Conservation (phyloP, 2,329 filamentous ascomycete genomes). For the Amylocarpus encephaloides region DNA sequence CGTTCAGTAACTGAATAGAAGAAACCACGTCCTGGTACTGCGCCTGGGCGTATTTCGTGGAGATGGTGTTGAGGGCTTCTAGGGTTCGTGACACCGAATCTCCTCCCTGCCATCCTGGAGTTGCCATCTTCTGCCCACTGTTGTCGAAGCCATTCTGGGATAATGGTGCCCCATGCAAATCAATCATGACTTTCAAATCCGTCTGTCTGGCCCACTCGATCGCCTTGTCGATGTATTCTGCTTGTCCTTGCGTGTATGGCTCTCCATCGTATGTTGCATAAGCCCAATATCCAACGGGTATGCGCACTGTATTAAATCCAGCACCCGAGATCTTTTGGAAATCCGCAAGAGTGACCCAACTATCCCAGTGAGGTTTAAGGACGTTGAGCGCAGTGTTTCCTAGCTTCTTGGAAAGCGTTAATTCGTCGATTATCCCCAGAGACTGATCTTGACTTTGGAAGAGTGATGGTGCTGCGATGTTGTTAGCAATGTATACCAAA, state of each 20-base stretch:
- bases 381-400: slow-evolving; percentile 43
- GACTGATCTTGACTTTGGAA: slow-evolving; percentile 37
- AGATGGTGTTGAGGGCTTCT: slow-evolving; percentile 49
- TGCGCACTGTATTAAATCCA: slow-evolving; percentile 53
- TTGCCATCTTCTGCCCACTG: slow-evolving; percentile 43
- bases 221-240: slow-evolving; percentile 47
- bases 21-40: slow-evolving; percentile 52
- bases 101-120: slow-evolving; percentile 40
- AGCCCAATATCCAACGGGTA: slow-evolving; percentile 55
- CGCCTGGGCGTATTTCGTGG: slow-evolving; percentile 47
- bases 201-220: slow-evolving; percentile 49
- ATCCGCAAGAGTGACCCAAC: slow-evolving; percentile 35
- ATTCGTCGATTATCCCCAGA: slow-evolving; percentile 30
- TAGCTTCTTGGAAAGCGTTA: slow-evolving; percentile 36
- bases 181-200: slow-evolving; percentile 51
- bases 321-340: slow-evolving; percentile 50
- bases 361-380: slow-evolving; percentile 42
- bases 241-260: slow-evolving; percentile 46
- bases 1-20: slow-evolving; percentile 51
- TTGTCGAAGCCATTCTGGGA: slow-evolving; percentile 59
- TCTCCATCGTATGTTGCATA: slow-evolving; percentile 43
- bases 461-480: slow-evolving; percentile 40
- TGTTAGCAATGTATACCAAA: not conserved
- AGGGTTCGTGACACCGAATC: slow-evolving; percentile 45
- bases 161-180: slow-evolving; percentile 50